phyloP scores from a whole-genome alignment of 306 rosid genomes.

The Argentina anserina region DNA sequence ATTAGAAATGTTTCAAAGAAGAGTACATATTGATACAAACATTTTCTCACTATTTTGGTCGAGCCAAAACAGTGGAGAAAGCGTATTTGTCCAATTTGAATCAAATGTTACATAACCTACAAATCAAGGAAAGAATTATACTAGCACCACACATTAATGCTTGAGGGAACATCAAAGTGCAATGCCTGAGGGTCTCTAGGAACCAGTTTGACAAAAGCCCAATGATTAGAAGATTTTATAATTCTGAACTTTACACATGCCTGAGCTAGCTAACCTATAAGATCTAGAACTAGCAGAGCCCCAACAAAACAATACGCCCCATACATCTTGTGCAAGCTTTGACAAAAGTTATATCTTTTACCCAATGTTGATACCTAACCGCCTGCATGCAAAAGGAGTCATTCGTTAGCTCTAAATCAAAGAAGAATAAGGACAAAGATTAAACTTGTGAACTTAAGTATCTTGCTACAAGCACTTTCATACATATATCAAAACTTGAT shows the following conservation, averaged over 20 bases:
- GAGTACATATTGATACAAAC: neutral
- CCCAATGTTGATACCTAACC: slow-evolving; percentile 13
- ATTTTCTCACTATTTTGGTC: neutral
- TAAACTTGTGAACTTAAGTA: neutral
- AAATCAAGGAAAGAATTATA: slow-evolving; percentile 10
- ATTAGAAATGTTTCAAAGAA: neutral
- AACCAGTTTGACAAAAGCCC: slow-evolving; percentile 20
- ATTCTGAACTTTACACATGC: slow-evolving; percentile 20
- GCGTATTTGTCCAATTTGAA: slow-evolving; percentile 8
- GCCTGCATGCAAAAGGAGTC: slow-evolving; percentile 16
- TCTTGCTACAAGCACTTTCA: neutral
- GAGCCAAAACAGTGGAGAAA: slow-evolving; percentile 1
- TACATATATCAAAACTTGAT: neutral
- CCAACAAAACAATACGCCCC: slow-evolving; percentile 2
- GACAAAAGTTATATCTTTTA: neutral
- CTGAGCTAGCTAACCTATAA: slow-evolving; percentile 25
- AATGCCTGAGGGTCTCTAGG: neutral
- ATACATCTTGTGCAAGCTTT: slow-evolving; percentile 4
- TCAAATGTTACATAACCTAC: neutral
- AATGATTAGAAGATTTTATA: neutral
- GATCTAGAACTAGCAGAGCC: slow-evolving; percentile 11
- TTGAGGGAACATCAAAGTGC: slow-evolving; percentile 6
- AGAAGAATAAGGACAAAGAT: neutral
- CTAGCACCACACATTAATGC: neutral
- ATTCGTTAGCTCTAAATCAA: neutral